These are phyloP conservation scores for Monosporascus cannonballus DNA, from an alignment of 2,329 filamentous ascomycete genomes.

Conservation along the genomic window DNA sequence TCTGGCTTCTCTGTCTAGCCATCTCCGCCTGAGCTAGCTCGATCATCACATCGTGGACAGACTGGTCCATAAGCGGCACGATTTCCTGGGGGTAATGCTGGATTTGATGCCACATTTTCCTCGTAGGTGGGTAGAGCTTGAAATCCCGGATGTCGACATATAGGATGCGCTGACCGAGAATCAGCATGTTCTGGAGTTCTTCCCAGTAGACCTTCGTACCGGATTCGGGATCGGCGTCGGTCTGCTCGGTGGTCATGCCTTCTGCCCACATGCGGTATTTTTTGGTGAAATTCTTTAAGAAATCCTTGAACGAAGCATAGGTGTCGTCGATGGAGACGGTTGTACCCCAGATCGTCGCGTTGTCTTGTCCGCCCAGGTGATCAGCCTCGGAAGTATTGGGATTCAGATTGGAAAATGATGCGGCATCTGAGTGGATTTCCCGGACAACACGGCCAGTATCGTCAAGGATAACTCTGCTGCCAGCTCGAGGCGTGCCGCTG, in stretches of 20 bases:
- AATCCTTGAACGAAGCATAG: conserved; percentile 82
- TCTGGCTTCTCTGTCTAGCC: conserved; percentile 52
- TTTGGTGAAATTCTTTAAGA: conserved; percentile 82
- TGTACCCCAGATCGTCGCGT: conserved; percentile 91
- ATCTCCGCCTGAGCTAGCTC: conserved; percentile 80
- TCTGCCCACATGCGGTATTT: conserved; percentile 93
- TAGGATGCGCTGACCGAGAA: conserved; percentile 74
- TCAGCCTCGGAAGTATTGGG: conserved; percentile 91
- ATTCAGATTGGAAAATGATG: conserved; percentile 58
- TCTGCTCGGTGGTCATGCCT: conserved; percentile 73
- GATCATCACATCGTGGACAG: conserved; percentile 86
- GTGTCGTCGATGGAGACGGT: conserved; percentile 92
- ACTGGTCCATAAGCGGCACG: conserved; percentile 92
- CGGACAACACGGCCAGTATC: conserved; percentile 52
- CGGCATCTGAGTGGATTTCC: conserved; percentile 53
- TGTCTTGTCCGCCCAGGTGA: conserved; percentile 72
- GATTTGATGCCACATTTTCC: conserved; percentile 92
- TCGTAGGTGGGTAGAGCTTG: conserved; percentile 85
- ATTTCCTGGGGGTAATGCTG: conserved; percentile 95
- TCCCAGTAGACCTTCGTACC: conserved; percentile 78
- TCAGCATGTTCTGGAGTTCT: conserved; percentile 84
- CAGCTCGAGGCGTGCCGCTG: conserved; percentile 44
- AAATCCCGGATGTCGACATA: conserved; percentile 87
- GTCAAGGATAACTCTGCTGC: conserved; percentile 53
- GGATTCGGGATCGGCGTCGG: conserved; percentile 61